Conservation (phyloP, 805 yeast genomes). For the Komagataella kurtzmanii region DNA sequence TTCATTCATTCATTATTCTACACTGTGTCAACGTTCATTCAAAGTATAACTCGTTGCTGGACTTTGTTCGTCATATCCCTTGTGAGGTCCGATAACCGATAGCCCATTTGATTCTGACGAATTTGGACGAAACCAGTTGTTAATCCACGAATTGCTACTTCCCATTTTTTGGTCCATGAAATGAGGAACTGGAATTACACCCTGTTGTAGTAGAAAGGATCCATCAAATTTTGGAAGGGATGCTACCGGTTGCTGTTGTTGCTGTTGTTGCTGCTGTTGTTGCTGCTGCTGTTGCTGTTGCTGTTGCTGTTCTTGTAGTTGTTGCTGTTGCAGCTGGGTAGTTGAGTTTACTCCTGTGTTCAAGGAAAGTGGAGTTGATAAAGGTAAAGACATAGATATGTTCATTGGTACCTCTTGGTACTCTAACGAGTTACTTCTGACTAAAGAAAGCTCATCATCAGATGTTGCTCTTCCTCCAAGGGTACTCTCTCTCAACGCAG, state of each 20-base stretch:
- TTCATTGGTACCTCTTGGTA: neutral
- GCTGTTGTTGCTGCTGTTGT: neutral
- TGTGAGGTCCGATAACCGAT: neutral
- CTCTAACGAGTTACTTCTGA: conserved; percentile 9
- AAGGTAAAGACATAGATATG: neutral
- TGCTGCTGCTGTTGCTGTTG: conserved; percentile 1
- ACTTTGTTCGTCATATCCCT: neutral
- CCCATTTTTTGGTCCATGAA: neutral
- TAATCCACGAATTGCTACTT: neutral
- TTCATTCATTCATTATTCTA: neutral
- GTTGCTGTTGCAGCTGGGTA: neutral
- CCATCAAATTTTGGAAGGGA: neutral
- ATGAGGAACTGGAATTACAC: neutral
- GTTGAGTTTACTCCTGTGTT: neutral
- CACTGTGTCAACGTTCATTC: neutral
- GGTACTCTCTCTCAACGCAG: conserved; percentile 42
- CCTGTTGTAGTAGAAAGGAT: neutral
- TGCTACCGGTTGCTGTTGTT: neutral
- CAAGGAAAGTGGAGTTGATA: neutral
- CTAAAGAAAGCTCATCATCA: conserved; percentile 38
- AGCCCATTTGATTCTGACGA: neutral
- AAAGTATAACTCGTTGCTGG: neutral
- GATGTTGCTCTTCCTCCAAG: conserved; percentile 39
- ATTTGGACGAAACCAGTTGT: neutral
- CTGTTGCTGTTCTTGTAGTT: conserved; percentile 1